A percentile compares a stretch with the other conserved stretches of the same genome.
phyloP scores from a whole-genome alignment of 306 rosid species.

The Cajanus cajan region DNA sequence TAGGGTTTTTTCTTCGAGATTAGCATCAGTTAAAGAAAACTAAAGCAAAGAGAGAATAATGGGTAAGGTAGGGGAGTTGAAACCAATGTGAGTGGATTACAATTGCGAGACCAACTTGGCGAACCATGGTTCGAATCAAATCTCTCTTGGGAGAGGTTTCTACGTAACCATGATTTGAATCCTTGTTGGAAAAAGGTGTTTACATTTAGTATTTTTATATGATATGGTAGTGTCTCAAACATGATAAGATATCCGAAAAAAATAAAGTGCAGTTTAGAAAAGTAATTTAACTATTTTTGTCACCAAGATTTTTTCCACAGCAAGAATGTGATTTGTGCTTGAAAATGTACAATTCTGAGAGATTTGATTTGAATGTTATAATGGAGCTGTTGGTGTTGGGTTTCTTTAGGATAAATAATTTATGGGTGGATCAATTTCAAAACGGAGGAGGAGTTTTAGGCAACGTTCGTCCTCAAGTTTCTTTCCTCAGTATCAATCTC shows the following conservation, averaged over 20 bases:
- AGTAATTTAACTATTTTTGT: background rate
- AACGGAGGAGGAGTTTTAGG: constrained; percentile 47
- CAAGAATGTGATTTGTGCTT: background rate
- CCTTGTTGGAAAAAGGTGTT: too few relatives aligned
- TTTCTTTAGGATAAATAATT: constrained; percentile 29
- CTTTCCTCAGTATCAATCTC: constrained; percentile 49
- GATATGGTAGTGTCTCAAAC: too few relatives aligned
- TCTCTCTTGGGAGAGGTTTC: too few relatives aligned
- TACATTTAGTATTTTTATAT: too few relatives aligned
- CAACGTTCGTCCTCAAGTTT: constrained; percentile 38
- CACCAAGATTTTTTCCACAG: background rate
- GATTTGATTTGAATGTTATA: constrained; percentile 29
- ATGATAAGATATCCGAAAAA: too few relatives aligned
- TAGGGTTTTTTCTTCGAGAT: background rate
- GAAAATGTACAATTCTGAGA: background rate
- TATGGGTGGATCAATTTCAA: constrained; percentile 84
- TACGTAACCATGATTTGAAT: too few relatives aligned
- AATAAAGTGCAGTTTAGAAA: background rate
- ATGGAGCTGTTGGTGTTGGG: constrained; percentile 34
- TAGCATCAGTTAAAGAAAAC: background rate
- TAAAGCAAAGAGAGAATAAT: background rate
- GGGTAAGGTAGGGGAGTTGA: background rate
- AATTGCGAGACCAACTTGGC: background rate
- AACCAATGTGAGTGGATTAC: constrained; percentile 4
- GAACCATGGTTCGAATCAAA: too few relatives aligned